These are phyloP conservation scores for Lipomyces sp. DNA, from an alignment of 805 yeast species.

Conservation along the genomic window DNA sequence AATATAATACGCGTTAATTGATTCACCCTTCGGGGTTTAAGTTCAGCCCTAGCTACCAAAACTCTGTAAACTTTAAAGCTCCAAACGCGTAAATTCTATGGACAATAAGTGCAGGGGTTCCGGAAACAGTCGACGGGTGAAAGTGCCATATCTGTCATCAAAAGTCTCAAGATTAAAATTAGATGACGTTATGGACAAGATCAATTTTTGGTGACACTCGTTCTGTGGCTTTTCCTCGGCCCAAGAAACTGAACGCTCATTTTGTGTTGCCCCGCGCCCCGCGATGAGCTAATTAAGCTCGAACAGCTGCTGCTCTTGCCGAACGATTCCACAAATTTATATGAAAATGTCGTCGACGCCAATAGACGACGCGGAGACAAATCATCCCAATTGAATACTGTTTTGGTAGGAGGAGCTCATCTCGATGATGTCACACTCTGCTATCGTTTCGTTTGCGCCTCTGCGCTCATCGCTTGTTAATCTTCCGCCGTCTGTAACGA, in stretches of 20 bases:
- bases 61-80: no score
- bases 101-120: no score
- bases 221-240: neutral
- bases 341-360: neutral
- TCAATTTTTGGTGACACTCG: neutral
- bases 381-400: neutral
- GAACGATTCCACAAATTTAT: neutral
- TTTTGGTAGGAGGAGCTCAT: neutral
- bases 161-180: neutral
- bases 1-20: no score
- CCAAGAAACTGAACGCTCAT: neutral
- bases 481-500: slow-evolving; percentile 56
- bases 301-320: neutral
- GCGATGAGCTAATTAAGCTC: neutral
- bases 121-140: no score
- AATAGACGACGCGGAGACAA: neutral
- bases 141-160: no score
- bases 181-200: neutral
- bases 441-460: slow-evolving; percentile 47
- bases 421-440: slow-evolving; percentile 43
- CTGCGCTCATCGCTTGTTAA: slow-evolving; percentile 58
- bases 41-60: no score
- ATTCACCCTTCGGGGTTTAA: no score
- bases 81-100: no score
- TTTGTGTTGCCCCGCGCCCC: neutral